A percentile compares a stretch with the other conserved stretches of the same genome.
These are phyloP conservation scores for Chlorella sp. DNA, from an alignment of 139 green algal species.

Conservation along the genomic window DNA sequence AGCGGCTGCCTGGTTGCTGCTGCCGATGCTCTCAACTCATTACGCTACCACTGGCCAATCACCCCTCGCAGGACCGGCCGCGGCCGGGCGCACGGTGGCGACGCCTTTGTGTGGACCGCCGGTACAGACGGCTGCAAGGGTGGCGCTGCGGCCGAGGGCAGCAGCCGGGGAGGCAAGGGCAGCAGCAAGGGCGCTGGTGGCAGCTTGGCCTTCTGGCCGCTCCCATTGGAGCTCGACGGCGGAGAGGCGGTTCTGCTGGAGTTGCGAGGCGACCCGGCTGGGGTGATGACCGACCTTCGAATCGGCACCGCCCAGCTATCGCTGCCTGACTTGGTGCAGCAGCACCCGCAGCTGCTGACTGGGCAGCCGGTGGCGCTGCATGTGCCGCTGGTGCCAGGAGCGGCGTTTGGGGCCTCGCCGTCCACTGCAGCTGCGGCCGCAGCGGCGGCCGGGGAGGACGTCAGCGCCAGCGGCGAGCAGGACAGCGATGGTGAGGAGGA, in stretches of 20 bases:
- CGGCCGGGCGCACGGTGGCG: neutral
- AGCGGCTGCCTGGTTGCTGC: neutral
- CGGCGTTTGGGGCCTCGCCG: neutral
- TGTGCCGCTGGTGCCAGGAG: neutral
- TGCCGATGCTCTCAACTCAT: neutral
- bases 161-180: neutral
- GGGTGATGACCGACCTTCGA: constrained; percentile 11
- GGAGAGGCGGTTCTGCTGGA: neutral
- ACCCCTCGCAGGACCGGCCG: neutral
- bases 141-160: neutral
- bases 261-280: constrained; percentile 31
- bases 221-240: constrained; percentile 5
- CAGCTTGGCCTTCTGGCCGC: constrained; percentile 17
- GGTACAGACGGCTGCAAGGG: neutral
- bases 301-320: constrained; percentile 21
- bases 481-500: neutral
- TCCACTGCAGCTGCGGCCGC: neutral
- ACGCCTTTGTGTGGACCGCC: neutral
- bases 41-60: neutral
- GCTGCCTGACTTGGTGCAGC: neutral
- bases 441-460: neutral
- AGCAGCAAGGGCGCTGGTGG: neutral
- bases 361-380: neutral
- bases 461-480: neutral
- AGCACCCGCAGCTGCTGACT: constrained; percentile 10